Evolutionary conservation across 768 basidiomycete genomes (phyloP).

Genomic region (Hericium rajendrae): DNA sequence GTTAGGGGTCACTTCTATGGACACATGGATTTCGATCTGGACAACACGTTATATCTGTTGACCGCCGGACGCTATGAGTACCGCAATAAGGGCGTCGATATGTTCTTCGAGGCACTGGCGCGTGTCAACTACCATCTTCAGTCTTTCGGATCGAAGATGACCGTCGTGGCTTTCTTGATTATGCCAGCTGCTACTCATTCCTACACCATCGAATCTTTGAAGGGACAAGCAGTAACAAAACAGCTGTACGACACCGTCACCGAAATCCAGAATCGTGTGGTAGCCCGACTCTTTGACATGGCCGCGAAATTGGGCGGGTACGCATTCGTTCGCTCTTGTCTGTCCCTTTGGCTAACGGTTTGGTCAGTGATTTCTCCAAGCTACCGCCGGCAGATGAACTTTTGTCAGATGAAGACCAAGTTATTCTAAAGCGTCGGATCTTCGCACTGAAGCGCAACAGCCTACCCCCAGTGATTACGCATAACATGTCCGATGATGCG

Average conservation of each 20-base stretch:
- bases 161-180: constrained; percentile 97
- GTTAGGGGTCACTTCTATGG: constrained; percentile 97
- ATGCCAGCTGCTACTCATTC: constrained; percentile 96
- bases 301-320: constrained; percentile 89
- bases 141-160: constrained; percentile 56
- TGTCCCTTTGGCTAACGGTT: background rate
- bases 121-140: constrained; percentile 64
- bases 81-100: constrained; percentile 97
- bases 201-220: constrained; percentile 72
- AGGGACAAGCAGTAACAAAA: constrained; percentile 63
- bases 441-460: constrained; percentile 93
- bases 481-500: constrained; percentile 97
- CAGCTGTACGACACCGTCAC: constrained; percentile 93
- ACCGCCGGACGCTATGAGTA: constrained; percentile 99
- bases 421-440: constrained; percentile 90
- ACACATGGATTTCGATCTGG: constrained; percentile 92
- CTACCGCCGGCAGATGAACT: constrained; percentile 68
- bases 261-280: constrained; percentile 90
- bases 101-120: constrained; percentile 97
- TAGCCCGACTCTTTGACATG: constrained; percentile 87
- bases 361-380: constrained; percentile 56
- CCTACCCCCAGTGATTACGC: constrained; percentile 91
- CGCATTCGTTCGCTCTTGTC: constrained; percentile 17
- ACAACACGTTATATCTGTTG: constrained; percentile 91
- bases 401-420: constrained; percentile 85